Percentiles rank a stretch among this genome's conserved stretches.
Conservation (phyloP, 148 eudicot species). For the Tetragonia tetragonoides region DNA sequence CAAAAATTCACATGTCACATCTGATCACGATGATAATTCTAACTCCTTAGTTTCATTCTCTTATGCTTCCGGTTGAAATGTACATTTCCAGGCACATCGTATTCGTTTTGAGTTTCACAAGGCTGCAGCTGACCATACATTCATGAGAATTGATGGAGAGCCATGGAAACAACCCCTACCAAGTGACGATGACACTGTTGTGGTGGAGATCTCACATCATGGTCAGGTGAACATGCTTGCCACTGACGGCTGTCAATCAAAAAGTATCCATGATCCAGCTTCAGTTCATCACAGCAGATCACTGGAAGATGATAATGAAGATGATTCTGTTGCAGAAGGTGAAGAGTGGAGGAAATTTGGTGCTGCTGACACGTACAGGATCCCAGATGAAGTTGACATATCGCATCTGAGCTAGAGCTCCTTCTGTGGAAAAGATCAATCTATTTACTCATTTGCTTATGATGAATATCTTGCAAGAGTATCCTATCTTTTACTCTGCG, state of each 20-base stretch:
- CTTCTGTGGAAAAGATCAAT: not conserved
- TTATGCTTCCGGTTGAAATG: not conserved
- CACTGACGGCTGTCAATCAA: constrained; percentile 44
- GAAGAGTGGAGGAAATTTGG: constrained; percentile 87
- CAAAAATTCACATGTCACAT: not conserved
- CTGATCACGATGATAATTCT: not conserved
- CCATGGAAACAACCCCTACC: constrained; percentile 98
- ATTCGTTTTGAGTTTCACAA: constrained; percentile 79
- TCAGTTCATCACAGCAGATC: constrained; percentile 21
- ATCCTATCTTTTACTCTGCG: no score
- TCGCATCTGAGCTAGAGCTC: constrained; percentile 57
- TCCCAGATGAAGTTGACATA: constrained; percentile 77
- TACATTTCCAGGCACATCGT: constrained; percentile 48
- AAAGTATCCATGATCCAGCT: constrained; percentile 52
- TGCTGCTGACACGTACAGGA: constrained; percentile 78
- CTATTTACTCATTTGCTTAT: not conserved
- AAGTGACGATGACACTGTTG: constrained; percentile 66
- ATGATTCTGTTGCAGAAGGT: constrained; percentile 43
- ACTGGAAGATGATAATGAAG: constrained; percentile 45
- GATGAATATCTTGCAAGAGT: not conserved
- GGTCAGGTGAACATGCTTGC: constrained; percentile 98
- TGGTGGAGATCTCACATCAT: constrained; percentile 75
- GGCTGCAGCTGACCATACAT: constrained; percentile 69
- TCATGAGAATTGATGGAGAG: constrained; percentile 95
- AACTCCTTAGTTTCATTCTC: not conserved